These are phyloP conservation scores for Exophiala xenobiotica DNA, from an alignment of 2,329 filamentous ascomycete species.

Conservation along the genomic window DNA sequence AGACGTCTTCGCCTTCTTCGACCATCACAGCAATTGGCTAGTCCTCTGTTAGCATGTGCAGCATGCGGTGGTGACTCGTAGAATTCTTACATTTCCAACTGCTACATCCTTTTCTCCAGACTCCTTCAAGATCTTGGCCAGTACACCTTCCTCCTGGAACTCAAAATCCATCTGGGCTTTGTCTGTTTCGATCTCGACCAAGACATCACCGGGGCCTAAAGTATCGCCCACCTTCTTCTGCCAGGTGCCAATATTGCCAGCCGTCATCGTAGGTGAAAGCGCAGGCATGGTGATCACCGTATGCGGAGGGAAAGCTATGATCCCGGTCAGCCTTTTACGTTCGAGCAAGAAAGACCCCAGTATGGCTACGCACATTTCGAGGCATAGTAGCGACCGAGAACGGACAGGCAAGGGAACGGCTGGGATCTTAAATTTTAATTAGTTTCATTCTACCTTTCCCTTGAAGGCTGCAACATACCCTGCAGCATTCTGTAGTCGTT, in stretches of 20 bases:
- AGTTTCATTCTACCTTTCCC: conserved; percentile 7
- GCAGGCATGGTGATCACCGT: conserved; percentile 97
- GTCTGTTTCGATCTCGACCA: conserved; percentile 98
- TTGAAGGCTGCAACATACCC: conserved; percentile 37
- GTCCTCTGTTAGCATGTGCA: conserved; percentile 34
- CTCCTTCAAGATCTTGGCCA: conserved; percentile 92
- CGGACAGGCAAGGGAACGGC: conserved; percentile 53
- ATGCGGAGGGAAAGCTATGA: conserved; percentile 89
- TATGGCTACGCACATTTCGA: conserved; percentile 59
- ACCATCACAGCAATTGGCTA: conserved; percentile 95
- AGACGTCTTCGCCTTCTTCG: conserved; percentile 83
- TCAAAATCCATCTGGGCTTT: conserved; percentile 99
- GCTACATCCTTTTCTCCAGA: conserved; percentile 90
- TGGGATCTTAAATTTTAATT: conserved; percentile 17
- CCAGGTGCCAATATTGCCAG: conserved; percentile 95
- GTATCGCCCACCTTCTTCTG: conserved; percentile 93
- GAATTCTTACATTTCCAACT: conserved; percentile 81
- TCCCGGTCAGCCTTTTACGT: conserved; percentile 26
- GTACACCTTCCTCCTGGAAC: conserved; percentile 95
- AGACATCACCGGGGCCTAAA: conserved; percentile 85
- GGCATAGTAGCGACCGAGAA: conserved; percentile 66
- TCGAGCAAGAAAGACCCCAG: conserved; percentile 8
- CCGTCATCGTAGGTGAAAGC: conserved; percentile 94
- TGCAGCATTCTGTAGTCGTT: conserved; percentile 43
- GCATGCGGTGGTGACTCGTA: not conserved